These are phyloP conservation scores for Salvia rosmarinus DNA, from an alignment of 257 asterid species.

Conservation along the genomic window DNA sequence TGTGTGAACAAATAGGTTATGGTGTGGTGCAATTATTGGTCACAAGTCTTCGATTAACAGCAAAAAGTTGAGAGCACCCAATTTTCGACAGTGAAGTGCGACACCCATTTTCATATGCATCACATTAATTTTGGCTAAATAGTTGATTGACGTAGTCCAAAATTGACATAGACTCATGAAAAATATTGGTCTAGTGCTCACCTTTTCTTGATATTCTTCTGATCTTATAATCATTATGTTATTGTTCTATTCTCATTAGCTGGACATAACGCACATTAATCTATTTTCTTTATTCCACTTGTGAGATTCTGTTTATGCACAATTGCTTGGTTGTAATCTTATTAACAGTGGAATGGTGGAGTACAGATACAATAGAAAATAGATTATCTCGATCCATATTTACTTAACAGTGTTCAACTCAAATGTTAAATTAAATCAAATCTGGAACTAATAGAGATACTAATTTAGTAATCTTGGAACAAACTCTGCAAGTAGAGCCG, in stretches of 20 bases:
- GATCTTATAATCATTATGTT: slow-evolving; percentile 55
- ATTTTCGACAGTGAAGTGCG: slow-evolving; percentile 31
- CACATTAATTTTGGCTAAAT: slow-evolving; percentile 19
- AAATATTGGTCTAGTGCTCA: slow-evolving; percentile 29
- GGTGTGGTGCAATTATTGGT: slow-evolving; percentile 27
- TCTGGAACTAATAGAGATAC: not conserved
- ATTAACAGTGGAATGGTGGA: not conserved
- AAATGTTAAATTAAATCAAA: not conserved
- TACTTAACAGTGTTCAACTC: not conserved
- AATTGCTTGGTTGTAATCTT: not conserved
- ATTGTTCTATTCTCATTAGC: slow-evolving; percentile 42
- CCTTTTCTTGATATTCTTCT: slow-evolving; percentile 41
- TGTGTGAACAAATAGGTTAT: slow-evolving; percentile 20
- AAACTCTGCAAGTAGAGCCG: not conserved
- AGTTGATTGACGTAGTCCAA: slow-evolving; percentile 43
- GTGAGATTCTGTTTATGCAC: not conserved
- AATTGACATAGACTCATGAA: slow-evolving; percentile 42
- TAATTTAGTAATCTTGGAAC: not conserved
- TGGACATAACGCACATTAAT: slow-evolving; percentile 33
- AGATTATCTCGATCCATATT: not conserved
- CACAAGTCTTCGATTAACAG: slow-evolving; percentile 32
- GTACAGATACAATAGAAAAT: not conserved
- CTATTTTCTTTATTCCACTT: not conserved
- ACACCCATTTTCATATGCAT: slow-evolving; percentile 40
- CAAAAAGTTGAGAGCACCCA: slow-evolving; percentile 31